A percentile compares a stretch with the other conserved stretches of the same genome.
Conservation (phyloP, 2,329 filamentous ascomycete species). For the Aspergillus aculeatinus region DNA sequence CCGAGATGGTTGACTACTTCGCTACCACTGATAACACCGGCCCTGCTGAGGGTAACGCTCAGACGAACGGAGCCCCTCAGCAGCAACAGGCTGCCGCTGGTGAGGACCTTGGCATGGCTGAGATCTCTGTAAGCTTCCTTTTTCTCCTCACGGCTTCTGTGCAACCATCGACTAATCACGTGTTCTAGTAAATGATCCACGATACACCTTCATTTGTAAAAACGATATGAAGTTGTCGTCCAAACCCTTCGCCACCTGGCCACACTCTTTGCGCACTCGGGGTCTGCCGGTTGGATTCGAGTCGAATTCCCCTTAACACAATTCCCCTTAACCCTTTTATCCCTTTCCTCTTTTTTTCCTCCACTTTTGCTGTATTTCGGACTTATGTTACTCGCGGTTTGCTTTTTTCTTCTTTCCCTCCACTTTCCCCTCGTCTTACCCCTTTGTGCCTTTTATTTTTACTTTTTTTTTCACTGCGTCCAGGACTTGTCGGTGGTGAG, state of each 20-base stretch:
- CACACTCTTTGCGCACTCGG: constrained; percentile 2
- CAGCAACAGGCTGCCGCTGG: constrained; percentile 51
- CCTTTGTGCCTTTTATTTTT: constrained; percentile 4
- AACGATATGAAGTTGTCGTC: constrained; percentile 10
- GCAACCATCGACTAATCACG: background rate
- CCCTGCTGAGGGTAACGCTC: constrained; percentile 44
- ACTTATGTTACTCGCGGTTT: constrained; percentile 7
- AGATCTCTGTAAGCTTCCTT: constrained; percentile 51
- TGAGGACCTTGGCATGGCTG: constrained; percentile 57
- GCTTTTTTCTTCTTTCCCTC: background rate
- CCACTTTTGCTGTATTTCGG: background rate
- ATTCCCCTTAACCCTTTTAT: constrained; percentile 9
- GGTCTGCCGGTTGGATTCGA: constrained; percentile 10
- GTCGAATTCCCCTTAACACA: constrained; percentile 5
- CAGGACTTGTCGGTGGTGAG: constrained; percentile 5
- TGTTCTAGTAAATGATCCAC: constrained; percentile 17
- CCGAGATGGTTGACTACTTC: constrained; percentile 97
- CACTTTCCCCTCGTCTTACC: background rate
- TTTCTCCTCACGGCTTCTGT: too few relatives aligned
- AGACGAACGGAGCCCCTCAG: constrained; percentile 48
- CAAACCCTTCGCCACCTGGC: background rate
- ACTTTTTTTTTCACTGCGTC: constrained; percentile 10
- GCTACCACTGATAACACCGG: constrained; percentile 40
- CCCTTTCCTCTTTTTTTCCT: background rate
- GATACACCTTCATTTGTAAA: constrained; percentile 9